Percentiles rank a stretch among this genome's conserved stretches.
Conservation (phyloP, 495 filamentous ascomycete species). For the Penicillium taxi region DNA sequence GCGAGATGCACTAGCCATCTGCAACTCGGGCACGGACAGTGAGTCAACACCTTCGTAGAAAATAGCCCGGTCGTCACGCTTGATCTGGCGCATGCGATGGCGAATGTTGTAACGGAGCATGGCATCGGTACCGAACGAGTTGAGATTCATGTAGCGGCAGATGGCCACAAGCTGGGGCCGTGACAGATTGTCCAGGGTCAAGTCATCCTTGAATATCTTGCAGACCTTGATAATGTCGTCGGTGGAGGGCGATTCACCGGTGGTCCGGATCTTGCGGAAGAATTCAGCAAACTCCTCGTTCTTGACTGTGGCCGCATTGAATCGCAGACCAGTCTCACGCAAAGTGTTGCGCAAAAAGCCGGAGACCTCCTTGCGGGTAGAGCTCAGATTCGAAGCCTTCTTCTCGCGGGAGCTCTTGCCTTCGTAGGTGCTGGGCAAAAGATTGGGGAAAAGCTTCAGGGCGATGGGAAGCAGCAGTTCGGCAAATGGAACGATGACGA, state of each 20-base stretch:
- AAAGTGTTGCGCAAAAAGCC: conserved; percentile 82
- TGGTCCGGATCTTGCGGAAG: conserved; percentile 91
- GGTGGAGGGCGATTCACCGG: conserved; percentile 78
- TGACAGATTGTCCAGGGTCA: conserved; percentile 95
- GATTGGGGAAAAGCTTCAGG: conserved; percentile 88
- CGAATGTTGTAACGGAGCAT: conserved; percentile 98
- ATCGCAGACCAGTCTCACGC: conserved; percentile 82
- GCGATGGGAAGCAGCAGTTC: conserved; percentile 92
- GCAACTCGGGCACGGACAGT: conserved; percentile 86
- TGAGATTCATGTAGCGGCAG: conserved; percentile 97
- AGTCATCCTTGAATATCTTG: conserved; percentile 98
- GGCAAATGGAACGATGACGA: conserved; percentile 93
- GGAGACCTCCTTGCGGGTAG: conserved; percentile 89
- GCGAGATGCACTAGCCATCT: conserved; percentile 81
- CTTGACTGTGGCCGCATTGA: conserved; percentile 77
- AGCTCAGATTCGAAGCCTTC: conserved; percentile 74
- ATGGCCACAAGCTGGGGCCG: conserved; percentile 94
- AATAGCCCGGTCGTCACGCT: conserved; percentile 93
- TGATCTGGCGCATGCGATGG: conserved; percentile 98
- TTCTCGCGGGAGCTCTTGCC: conserved; percentile 79
- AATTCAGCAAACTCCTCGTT: conserved; percentile 96
- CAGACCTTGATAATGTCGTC: conserved; percentile 97
- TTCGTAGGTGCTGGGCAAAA: conserved; percentile 96
- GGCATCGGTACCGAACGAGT: conserved; percentile 90
- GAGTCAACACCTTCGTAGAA: conserved; percentile 89